Base-by-base conservation (phyloP, 1,284 basidiomycete species). In the Sporisorium graminicola region DNA sequence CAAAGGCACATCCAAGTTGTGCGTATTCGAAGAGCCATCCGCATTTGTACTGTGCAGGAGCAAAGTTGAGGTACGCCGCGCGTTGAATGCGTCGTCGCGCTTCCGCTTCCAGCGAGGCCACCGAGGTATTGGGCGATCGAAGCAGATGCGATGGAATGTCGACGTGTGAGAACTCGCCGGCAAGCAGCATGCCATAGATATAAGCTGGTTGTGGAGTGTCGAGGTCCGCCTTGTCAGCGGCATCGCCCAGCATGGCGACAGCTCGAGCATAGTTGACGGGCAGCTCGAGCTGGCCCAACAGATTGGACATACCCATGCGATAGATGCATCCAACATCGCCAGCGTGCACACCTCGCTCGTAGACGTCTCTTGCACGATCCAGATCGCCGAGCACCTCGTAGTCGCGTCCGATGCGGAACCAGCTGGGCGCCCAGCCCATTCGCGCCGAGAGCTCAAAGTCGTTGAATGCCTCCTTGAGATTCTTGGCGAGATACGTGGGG, bases 11-110 rank as follows among this genome's bases (percentile, higher is more conserved):
- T 0, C 92, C 92, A 1, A 93, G 88, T 43, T 91, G 89, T 0
- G 95, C 95, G 79, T 96, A 94, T 84, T 98, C 95, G 87, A 94
- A 95, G 3, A 92, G 90, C 84, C 94, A 93, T 0, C 95, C 95
- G 49, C 65, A 77, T 29, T 97, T 97, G 89, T 94, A 96, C 84
- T 96, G 94, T 0, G 95, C 95, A 0, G 94, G 91, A 0, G 92
- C 89, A 81, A 94, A 95, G 75, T 92, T 90, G 46, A 97, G 89
- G 84, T 90, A 95, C 0, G 94, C 95, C 0, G 94, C 92, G 13
- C 91, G 90, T 81, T 95, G 92, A 49, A 97, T 89, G 62, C 77
- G 74, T 22, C 72, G 53, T 20, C 76, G 64, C 10, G 81, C 83
- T 31, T 79, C 67, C 26, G 68, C 58, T 47, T 80, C 78, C 5